Evolutionary conservation across 371 early-diverging fungal genomes (phyloP).

Genomic region (Fennellomyces sp.): DNA sequence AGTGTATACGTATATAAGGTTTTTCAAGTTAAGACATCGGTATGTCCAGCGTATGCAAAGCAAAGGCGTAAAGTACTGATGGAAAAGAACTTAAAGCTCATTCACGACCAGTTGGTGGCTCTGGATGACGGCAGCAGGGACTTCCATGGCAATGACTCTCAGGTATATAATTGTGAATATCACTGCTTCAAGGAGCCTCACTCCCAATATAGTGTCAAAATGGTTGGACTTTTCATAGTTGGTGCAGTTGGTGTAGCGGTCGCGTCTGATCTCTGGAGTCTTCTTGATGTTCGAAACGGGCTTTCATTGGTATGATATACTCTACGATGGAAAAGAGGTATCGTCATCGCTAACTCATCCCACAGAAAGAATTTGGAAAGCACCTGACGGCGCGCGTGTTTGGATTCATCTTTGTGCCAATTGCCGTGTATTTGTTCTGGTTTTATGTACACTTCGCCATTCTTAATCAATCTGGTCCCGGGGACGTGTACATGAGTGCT

Average conservation of each 20-base stretch:
- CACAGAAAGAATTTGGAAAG: conserved; percentile 53
- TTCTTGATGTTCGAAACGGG: conserved; percentile 66
- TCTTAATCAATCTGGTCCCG: conserved; percentile 77
- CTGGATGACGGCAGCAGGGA: conserved; percentile 66
- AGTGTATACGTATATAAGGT: conserved; percentile 80
- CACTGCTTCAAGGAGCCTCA: no score
- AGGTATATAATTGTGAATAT: conserved; percentile 21
- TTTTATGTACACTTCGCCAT: conserved; percentile 81
- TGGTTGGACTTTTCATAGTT: conserved; percentile 89
- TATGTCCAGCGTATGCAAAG: conserved; percentile 14
- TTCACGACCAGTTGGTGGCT: conserved; percentile 67
- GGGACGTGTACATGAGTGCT: conserved; percentile 88
- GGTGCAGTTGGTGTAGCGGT: conserved; percentile 78
- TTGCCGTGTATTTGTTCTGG: conserved; percentile 64
- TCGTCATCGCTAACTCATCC: not conserved
- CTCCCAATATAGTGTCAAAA: conserved; percentile 83
- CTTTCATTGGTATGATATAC: conserved; percentile 3
- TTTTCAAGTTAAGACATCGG: conserved; percentile 70
- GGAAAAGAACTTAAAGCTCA: conserved; percentile 19
- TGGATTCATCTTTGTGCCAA: conserved; percentile 75
- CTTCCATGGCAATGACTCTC: conserved; percentile 56
- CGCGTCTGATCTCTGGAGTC: conserved; percentile 82
- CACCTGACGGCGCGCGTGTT: conserved; percentile 59
- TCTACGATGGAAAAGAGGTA: not conserved
- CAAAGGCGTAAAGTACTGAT: not conserved